Evolutionary conservation across 495 filamentous ascomycete species (phyloP).

Genomic region (Ramalina peruviana): DNA sequence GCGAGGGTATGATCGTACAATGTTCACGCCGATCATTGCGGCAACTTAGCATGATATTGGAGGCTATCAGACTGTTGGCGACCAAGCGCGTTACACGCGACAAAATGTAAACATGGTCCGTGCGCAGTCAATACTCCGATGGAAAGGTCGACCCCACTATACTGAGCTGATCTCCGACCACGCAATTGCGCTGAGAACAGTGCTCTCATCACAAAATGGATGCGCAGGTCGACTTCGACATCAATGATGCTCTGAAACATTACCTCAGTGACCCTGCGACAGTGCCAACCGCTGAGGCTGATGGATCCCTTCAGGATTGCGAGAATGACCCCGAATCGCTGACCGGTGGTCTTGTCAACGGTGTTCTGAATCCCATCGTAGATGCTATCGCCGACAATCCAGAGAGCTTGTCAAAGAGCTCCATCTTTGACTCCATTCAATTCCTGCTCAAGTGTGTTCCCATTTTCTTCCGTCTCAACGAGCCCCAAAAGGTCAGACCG

Average conservation of each 20-base stretch:
- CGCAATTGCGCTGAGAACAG: background rate
- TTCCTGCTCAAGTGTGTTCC: slow-evolving; percentile 91
- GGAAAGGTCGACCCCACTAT: too few relatives aligned
- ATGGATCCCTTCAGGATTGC: slow-evolving; percentile 72
- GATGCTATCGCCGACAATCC: slow-evolving; percentile 87
- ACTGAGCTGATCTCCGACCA: too few relatives aligned
- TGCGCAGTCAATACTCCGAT: slow-evolving; percentile 6
- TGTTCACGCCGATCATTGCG: too few relatives aligned
- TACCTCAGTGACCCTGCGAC: slow-evolving; percentile 84
- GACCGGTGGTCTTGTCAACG: slow-evolving; percentile 61
- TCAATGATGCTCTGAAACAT: slow-evolving; percentile 87
- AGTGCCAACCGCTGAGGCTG: slow-evolving; percentile 77
- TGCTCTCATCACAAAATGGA: slow-evolving; percentile 46
- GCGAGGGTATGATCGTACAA: too few relatives aligned
- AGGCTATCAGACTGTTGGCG: too few relatives aligned
- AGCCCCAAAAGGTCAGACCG: slow-evolving; percentile 26
- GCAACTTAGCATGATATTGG: too few relatives aligned
- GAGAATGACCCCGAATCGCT: slow-evolving; percentile 82
- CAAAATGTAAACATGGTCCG: slow-evolving; percentile 15
- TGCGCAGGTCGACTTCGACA: slow-evolving; percentile 65
- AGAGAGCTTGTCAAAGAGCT: slow-evolving; percentile 65
- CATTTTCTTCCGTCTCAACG: slow-evolving; percentile 35
- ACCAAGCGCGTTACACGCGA: slow-evolving; percentile 5
- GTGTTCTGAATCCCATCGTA: slow-evolving; percentile 78
- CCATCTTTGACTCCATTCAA: slow-evolving; percentile 81